Conservation (phyloP, 164 flowering plant genomes). For the Vitis rotundifolia region DNA sequence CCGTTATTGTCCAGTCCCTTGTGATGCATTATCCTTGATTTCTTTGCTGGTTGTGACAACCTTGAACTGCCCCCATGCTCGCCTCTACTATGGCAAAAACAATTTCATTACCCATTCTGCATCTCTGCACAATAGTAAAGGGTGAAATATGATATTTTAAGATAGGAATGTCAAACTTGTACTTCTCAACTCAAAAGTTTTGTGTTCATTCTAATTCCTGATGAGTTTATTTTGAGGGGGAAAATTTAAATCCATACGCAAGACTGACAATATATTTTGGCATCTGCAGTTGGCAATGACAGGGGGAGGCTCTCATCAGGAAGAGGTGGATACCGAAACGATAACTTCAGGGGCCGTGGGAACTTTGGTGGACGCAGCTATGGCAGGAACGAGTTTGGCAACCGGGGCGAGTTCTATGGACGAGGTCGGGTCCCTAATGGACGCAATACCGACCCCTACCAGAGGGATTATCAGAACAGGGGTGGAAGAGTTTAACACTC, state of each 20-base stretch:
- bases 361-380: conserved; percentile 17
- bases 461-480: conserved; percentile 14
- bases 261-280: background rate
- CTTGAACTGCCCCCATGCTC: too few relatives aligned
- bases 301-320: conserved; percentile 15
- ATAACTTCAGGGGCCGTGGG: conserved; percentile 28
- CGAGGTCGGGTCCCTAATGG: conserved; percentile 2
- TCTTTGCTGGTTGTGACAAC: too few relatives aligned
- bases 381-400: conserved; percentile 21
- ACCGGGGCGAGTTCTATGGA: conserved; percentile 15
- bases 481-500: conserved; percentile 8
- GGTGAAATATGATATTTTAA: too few relatives aligned
- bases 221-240: background rate
- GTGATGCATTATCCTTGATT: too few relatives aligned
- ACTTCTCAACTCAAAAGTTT: too few relatives aligned
- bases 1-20: too few relatives aligned
- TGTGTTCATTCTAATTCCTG: too few relatives aligned
- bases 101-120: too few relatives aligned
- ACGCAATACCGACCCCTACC: conserved; percentile 13
- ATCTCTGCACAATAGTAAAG: too few relatives aligned
- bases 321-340: conserved; percentile 26
- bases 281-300: conserved; percentile 25
- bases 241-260: background rate
- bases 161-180: too few relatives aligned
- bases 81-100: too few relatives aligned